These are phyloP conservation scores for Veloboletus limbatus DNA, from an alignment of 1,284 basidiomycete genomes.

Conservation along the genomic window DNA sequence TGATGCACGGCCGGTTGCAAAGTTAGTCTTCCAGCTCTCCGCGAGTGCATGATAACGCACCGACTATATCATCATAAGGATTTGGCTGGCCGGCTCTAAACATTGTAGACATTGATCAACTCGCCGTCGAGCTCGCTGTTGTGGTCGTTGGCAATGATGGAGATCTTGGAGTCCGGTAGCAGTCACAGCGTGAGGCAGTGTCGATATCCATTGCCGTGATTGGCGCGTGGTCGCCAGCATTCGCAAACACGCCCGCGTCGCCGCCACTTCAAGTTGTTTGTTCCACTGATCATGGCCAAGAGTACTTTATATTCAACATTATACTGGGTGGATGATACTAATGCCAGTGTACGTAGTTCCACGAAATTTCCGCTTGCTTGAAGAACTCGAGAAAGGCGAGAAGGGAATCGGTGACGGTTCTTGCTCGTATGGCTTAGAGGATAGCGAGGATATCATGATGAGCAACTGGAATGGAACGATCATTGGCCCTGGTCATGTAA, in stretches of 20 bases:
- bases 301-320: slow-evolving; percentile 35
- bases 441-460: slow-evolving; percentile 94
- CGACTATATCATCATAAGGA: slow-evolving; percentile 92
- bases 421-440: slow-evolving; percentile 93
- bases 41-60: slow-evolving; percentile 47
- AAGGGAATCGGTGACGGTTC: slow-evolving; percentile 98
- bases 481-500: slow-evolving; percentile 94
- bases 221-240: too few species aligned
- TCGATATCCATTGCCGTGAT: slow-evolving; percentile 13
- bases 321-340: background rate
- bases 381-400: slow-evolving; percentile 99
- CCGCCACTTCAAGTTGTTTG: slow-evolving; percentile 8
- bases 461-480: slow-evolving; percentile 99
- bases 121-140: slow-evolving; percentile 7
- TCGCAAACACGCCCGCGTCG: slow-evolving; percentile 2
- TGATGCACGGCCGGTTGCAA: slow-evolving; percentile 2
- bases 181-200: slow-evolving; percentile 34
- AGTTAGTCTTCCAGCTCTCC: slow-evolving; percentile 1
- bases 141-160: slow-evolving; percentile 19
- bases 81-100: slow-evolving; percentile 67
- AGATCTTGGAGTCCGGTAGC: background rate
- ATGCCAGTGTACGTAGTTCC: slow-evolving; percentile 63
- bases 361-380: slow-evolving; percentile 92
- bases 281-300: slow-evolving; percentile 53
- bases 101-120: slow-evolving; percentile 42